Evolutionary conservation across 495 filamentous ascomycete species (phyloP).

Genomic region (Penicillium flavigenum): DNA sequence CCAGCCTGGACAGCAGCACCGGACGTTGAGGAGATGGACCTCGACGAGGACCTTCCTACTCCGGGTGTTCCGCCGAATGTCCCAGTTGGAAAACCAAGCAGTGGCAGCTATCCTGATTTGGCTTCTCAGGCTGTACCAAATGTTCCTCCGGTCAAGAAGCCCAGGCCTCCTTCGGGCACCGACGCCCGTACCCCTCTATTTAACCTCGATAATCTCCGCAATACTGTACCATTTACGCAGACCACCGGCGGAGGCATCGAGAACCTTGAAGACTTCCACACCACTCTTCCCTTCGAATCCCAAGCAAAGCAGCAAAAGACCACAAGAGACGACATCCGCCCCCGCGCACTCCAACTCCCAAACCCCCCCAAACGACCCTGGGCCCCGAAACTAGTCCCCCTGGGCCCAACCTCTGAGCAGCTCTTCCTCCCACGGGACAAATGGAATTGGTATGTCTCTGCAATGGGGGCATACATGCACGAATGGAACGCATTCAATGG

Average conservation of each 20-base stretch:
- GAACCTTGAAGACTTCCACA: conserved; percentile 63
- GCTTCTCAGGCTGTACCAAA: conserved; percentile 19
- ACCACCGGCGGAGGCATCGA: conserved; percentile 55
- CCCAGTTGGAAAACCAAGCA: neutral
- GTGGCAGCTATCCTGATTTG: conserved; percentile 21
- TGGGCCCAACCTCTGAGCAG: conserved; percentile 26
- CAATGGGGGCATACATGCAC: conserved; percentile 67
- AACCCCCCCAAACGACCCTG: conserved; percentile 58
- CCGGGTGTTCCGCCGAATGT: conserved; percentile 14
- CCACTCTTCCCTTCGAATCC: conserved; percentile 72
- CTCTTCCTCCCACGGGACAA: conserved; percentile 38
- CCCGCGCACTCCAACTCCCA: conserved; percentile 56
- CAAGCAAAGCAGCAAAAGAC: conserved; percentile 42
- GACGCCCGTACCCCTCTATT: conserved; percentile 37
- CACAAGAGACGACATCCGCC: conserved; percentile 29
- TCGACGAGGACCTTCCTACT: conserved; percentile 42
- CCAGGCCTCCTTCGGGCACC: conserved; percentile 37
- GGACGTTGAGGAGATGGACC: conserved; percentile 48
- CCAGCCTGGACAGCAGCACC: conserved; percentile 12
- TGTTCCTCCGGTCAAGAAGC: conserved; percentile 23
- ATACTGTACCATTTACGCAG: conserved; percentile 63
- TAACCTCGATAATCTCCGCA: conserved; percentile 63
- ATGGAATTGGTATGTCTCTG: conserved; percentile 59
- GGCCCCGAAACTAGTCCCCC: conserved; percentile 26
- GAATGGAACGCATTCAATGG: conserved; percentile 66